Base-by-base conservation (phyloP, 2,329 filamentous ascomycete species). In the Cladosporium oxysporum region DNA sequence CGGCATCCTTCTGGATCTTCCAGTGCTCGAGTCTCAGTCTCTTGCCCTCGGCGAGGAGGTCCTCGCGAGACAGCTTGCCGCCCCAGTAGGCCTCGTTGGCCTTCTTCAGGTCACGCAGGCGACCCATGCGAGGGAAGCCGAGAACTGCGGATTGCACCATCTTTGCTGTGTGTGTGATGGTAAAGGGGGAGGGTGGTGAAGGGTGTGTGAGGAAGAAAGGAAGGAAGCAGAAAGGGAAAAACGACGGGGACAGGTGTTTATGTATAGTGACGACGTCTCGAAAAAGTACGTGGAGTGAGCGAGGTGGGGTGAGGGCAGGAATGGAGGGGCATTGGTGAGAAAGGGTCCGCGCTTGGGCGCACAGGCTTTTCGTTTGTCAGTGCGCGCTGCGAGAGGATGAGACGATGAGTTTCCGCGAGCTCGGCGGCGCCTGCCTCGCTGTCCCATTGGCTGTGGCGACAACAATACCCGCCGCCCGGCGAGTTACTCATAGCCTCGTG, bases 31-130 rank as follows among this genome's bases (percentile, higher is more conserved):
- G 87, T 85, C 95, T 91, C 68, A 99, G 92, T 80, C 93, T 89
- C 91, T 98, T 98, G 81, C 91, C 95, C 89, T 98, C 95, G 69
- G 88, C 87, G 74, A 98, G 86, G 74, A 99, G 92, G 70, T 96
- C 93, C 70, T 91, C 88, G 79, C 93, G 92, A 71, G 92, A 93
- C 81, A 97, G 86, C 87, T 98, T 99, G 82, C 91, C 94, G 77
- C 84, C 90, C 95, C 95, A 99, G 84, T 90, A 99, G 81, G 94
- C 92, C 84, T 99, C 95, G 74, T 93, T 99, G 79, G 95, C 95
- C 90, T 99, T 99, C 91, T 99, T 99, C 81, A 99, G 89, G 87
- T 99, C 95, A 89, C 95, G 93, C 84, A 96, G 91, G 77, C 88
- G 91, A 84, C 95, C 95, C 92, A 98, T 97, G 80, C 95, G 94